A percentile compares a stretch with the other conserved stretches of the same genome.
Evolutionary conservation across 2,329 filamentous ascomycete genomes (phyloP).

Genomic region (Metarhizium album): DNA sequence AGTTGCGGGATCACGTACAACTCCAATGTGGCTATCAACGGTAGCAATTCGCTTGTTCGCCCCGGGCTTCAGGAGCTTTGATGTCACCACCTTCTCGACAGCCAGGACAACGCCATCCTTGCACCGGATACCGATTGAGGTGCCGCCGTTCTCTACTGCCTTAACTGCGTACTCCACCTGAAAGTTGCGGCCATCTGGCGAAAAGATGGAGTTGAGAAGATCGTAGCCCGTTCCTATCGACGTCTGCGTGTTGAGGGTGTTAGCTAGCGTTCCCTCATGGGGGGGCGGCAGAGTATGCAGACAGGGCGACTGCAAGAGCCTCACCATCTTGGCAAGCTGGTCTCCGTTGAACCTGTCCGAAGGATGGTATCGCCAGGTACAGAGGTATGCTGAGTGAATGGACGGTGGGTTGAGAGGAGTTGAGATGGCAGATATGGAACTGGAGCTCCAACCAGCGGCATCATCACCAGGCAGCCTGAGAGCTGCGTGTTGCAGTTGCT

Average conservation of each 20-base stretch:
- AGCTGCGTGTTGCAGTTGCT: conserved; percentile 27
- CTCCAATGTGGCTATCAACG: conserved; percentile 85
- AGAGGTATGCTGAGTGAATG: neutral
- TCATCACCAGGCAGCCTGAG: conserved; percentile 29
- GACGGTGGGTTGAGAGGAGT: neutral
- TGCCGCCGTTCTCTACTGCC: conserved; percentile 96
- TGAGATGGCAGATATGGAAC: conserved; percentile 9
- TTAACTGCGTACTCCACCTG: conserved; percentile 99
- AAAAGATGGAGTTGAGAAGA: conserved; percentile 99
- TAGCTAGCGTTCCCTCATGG: conserved; percentile 1
- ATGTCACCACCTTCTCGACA: conserved; percentile 90
- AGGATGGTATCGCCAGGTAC: neutral
- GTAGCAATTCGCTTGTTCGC: conserved; percentile 97
- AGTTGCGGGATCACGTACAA: conserved; percentile 47
- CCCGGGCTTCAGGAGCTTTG: conserved; percentile 87
- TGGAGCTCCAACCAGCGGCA: conserved; percentile 18
- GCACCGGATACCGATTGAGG: conserved; percentile 89
- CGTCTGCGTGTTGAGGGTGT: conserved; percentile 51
- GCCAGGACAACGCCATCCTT: conserved; percentile 95
- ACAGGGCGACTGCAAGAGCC: conserved; percentile 5
- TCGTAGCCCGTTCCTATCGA: conserved; percentile 99
- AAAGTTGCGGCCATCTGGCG: conserved; percentile 96
- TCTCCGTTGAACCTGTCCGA: conserved; percentile 1
- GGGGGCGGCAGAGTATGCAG: neutral
- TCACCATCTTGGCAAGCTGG: conserved; percentile 11